A percentile compares a stretch with the other conserved stretches of the same genome.
phyloP scores from a whole-genome alignment of 768 basidiomycete genomes.

The Polyporus arcularius region DNA sequence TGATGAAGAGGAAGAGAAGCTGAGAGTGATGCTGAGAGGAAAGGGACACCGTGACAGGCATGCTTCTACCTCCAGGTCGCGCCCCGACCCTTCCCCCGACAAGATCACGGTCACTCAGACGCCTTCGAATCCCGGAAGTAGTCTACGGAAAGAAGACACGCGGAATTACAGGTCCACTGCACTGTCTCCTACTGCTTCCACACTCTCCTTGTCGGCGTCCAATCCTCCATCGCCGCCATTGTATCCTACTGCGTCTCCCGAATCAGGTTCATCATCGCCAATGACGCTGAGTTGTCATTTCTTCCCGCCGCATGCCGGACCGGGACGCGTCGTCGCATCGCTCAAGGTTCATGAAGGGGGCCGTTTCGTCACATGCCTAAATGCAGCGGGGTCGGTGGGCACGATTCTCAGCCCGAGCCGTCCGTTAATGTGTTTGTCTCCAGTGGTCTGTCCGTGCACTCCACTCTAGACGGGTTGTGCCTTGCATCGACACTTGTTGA shows the following conservation, averaged over 20 bases:
- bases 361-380: conserved; percentile 52
- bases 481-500: conserved; percentile 35
- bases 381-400: conserved; percentile 60
- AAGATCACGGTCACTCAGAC: background rate
- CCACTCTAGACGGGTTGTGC: conserved; percentile 52
- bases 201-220: conserved; percentile 21
- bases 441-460: conserved; percentile 58
- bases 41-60: conserved; percentile 40
- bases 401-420: background rate
- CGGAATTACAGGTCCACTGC: conserved; percentile 13
- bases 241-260: conserved; percentile 24
- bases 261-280: conserved; percentile 25
- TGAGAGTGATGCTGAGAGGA: conserved; percentile 73
- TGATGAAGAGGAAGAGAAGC: conserved; percentile 75
- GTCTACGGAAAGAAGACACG: conserved; percentile 10
- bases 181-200: conserved; percentile 23
- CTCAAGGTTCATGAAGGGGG: conserved; percentile 47
- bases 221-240: conserved; percentile 30
- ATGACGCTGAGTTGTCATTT: conserved; percentile 36
- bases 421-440: background rate
- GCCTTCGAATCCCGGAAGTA: background rate
- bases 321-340: conserved; percentile 43
- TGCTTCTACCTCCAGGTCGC: conserved; percentile 5
- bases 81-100: conserved; percentile 3
- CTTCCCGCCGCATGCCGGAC: conserved; percentile 47